Percentiles rank a stretch among this genome's conserved stretches.
These are phyloP conservation scores for Saitozyma sp. DNA, from an alignment of 768 basidiomycete genomes.

Conservation along the genomic window DNA sequence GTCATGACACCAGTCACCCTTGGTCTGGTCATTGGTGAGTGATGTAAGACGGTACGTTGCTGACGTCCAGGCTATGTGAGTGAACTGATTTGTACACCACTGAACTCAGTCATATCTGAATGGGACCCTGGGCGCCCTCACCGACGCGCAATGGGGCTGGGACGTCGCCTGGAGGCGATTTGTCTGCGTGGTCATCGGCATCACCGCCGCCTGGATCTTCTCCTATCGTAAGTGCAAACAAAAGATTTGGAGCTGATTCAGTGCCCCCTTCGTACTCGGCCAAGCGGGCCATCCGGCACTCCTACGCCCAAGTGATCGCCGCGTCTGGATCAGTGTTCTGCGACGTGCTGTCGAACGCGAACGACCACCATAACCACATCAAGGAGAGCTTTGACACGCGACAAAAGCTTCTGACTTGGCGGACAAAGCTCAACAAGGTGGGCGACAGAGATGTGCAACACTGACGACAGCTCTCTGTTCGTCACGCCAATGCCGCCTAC, in stretches of 20 bases:
- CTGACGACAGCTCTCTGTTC: conserved; percentile 20
- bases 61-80: conserved; percentile 24
- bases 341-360: conserved; percentile 70
- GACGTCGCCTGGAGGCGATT: conserved; percentile 64
- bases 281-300: conserved; percentile 68
- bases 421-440: conserved; percentile 70
- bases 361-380: conserved; percentile 57
- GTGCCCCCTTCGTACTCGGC: conserved; percentile 74
- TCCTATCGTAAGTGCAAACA: conserved; percentile 17
- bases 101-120: conserved; percentile 53
- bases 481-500: conserved; percentile 21
- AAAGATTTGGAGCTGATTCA: conserved; percentile 40
- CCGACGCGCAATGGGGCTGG: conserved; percentile 48
- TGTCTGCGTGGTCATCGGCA: conserved; percentile 63
- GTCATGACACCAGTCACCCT: conserved; percentile 53
- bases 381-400: conserved; percentile 62
- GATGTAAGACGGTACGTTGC: not conserved
- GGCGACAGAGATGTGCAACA: conserved; percentile 53
- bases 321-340: conserved; percentile 75
- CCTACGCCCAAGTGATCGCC: conserved; percentile 66
- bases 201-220: conserved; percentile 68
- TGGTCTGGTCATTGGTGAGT: conserved; percentile 40
- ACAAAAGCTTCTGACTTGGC: conserved; percentile 69
- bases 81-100: conserved; percentile 55
- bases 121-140: conserved; percentile 53